Evolutionary conservation across 371 early-diverging fungal genomes (phyloP).

Genomic region (Mucor ambiguus): DNA sequence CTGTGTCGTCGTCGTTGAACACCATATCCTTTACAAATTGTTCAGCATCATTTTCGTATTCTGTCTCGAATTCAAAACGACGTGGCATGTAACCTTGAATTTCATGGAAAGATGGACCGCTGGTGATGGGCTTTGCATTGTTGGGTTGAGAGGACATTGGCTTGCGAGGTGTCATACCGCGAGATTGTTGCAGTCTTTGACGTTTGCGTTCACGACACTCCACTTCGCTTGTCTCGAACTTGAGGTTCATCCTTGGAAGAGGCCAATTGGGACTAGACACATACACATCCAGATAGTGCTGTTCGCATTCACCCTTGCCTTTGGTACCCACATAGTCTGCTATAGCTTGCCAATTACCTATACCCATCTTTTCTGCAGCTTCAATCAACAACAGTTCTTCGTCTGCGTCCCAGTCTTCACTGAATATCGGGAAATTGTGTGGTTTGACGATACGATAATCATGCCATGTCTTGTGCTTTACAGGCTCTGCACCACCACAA

Average conservation of each 20-base stretch:
- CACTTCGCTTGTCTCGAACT: constrained; percentile 45
- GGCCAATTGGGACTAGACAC: constrained; percentile 79
- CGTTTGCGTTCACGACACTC: constrained; percentile 48
- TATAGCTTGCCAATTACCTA: constrained; percentile 98
- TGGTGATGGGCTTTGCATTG: constrained; percentile 67
- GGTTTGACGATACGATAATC: constrained; percentile 87
- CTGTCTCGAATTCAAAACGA: constrained; percentile 97
- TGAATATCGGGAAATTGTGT: constrained; percentile 87
- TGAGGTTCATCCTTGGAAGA: constrained; percentile 64
- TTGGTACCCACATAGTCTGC: constrained; percentile 94
- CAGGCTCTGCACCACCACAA: constrained; percentile 81
- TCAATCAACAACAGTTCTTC: constrained; percentile 97
- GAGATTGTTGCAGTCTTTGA: constrained; percentile 44
- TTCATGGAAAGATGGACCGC: constrained; percentile 94
- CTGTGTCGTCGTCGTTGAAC: constrained; percentile 85
- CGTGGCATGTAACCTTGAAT: constrained; percentile 98
- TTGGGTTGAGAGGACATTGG: constrained; percentile 33
- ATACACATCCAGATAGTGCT: constrained; percentile 91
- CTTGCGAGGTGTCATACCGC: constrained; percentile 37
- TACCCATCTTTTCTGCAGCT: constrained; percentile 89
- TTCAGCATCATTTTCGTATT: constrained; percentile 97
- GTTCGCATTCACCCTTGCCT: constrained; percentile 84
- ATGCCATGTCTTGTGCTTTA: constrained; percentile 85
- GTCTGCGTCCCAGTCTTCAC: constrained; percentile 93
- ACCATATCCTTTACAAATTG: constrained; percentile 90